Conservation (phyloP, 2,329 filamentous ascomycete genomes). For the Phaeoacremonium minimum region DNA sequence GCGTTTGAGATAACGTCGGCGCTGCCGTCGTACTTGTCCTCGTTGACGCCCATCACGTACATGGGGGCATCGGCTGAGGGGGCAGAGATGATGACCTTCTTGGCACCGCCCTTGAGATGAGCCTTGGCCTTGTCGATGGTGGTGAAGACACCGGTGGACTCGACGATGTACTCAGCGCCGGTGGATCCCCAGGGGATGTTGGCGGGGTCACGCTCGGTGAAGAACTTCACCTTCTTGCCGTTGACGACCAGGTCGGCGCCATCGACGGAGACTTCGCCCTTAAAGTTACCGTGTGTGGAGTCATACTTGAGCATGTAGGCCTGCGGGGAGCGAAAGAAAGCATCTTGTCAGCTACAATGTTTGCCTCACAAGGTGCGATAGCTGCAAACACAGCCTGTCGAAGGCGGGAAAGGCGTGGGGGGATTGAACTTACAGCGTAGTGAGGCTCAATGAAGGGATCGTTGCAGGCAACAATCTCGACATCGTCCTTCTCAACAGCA, state of each 20-base stretch:
- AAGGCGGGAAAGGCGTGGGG: conserved; percentile 5
- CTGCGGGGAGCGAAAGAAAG: conserved; percentile 37
- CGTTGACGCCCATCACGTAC: conserved; percentile 99
- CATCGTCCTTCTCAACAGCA: conserved; percentile 82
- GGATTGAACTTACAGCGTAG: conserved; percentile 77
- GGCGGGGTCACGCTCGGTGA: conserved; percentile 85
- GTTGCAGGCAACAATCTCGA: conserved; percentile 95
- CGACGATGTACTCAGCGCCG: conserved; percentile 89
- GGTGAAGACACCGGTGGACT: conserved; percentile 99
- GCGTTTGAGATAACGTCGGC: conserved; percentile 97
- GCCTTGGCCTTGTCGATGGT: conserved; percentile 92
- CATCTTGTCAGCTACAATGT: conserved; percentile 20
- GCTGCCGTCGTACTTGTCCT: conserved; percentile 86
- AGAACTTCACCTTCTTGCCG: conserved; percentile 93
- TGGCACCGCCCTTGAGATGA: conserved; percentile 94
- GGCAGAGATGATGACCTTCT: conserved; percentile 95
- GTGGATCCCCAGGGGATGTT: conserved; percentile 86
- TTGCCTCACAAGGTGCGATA: not conserved
- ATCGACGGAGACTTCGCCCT: conserved; percentile 77
- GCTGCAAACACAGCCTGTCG: not conserved
- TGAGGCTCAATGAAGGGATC: conserved; percentile 98
- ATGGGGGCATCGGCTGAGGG: conserved; percentile 95
- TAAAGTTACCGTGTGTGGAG: conserved; percentile 94
- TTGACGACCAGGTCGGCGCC: conserved; percentile 76
- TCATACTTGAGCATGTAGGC: conserved; percentile 99